These are phyloP conservation scores for Candida verbasci DNA, from an alignment of 805 yeast genomes.

Conservation along the genomic window DNA sequence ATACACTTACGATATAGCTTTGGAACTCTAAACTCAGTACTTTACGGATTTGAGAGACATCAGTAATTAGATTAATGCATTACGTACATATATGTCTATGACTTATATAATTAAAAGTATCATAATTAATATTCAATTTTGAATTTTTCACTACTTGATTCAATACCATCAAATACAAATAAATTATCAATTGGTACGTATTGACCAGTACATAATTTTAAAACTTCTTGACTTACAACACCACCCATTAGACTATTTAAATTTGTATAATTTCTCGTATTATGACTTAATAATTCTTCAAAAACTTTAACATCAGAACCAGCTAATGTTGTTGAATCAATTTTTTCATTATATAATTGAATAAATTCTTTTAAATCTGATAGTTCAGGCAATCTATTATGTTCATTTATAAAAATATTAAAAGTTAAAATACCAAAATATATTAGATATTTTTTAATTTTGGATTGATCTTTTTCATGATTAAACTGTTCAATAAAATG, in stretches of 20 bases:
- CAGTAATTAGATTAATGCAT: not conserved
- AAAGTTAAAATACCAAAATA: constrained; percentile 42
- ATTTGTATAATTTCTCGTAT: constrained; percentile 49
- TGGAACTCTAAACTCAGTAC: too few species aligned
- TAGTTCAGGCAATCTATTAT: constrained; percentile 14
- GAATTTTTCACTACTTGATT: constrained; percentile 44
- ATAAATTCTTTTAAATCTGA: constrained; percentile 18
- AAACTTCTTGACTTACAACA: constrained; percentile 75
- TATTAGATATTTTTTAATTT: constrained; percentile 15
- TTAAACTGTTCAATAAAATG: constrained; percentile 11
- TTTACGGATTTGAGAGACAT: too few species aligned
- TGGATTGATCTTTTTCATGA: constrained; percentile 2
- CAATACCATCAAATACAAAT: constrained; percentile 68
- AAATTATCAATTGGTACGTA: constrained; percentile 73
- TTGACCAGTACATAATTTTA: constrained; percentile 74
- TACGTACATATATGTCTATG: not conserved
- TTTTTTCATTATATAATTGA: constrained; percentile 15
- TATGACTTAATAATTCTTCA: constrained; percentile 32
- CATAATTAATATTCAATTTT: constrained; percentile 14
- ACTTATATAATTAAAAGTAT: too few species aligned
- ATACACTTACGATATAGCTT: too few species aligned
- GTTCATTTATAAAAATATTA: constrained; percentile 15
- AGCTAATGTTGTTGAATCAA: constrained; percentile 11
- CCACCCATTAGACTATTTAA: constrained; percentile 77
- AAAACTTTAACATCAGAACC: constrained; percentile 14